Conservation (phyloP, 768 basidiomycete species). For the Leccinum subgranulosum region DNA sequence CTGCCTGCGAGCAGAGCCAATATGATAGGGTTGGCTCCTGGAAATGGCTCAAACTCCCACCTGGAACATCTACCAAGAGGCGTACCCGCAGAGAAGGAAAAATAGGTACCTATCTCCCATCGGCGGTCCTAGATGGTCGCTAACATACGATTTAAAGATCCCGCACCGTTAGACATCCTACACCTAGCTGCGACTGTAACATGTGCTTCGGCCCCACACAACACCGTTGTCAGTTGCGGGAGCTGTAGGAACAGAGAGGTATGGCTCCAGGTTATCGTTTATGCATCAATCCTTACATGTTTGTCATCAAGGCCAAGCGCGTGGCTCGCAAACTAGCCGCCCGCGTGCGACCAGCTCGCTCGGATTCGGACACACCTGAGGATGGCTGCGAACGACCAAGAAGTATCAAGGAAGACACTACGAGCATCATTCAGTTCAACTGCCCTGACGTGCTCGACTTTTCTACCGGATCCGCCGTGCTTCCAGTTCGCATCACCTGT, state of each 20-base stretch:
- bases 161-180: conserved; percentile 64
- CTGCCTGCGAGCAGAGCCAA: conserved; percentile 55
- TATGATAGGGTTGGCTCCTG: conserved; percentile 86
- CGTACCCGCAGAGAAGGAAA: conserved; percentile 81
- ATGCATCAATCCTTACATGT: conserved; percentile 5
- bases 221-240: conserved; percentile 76
- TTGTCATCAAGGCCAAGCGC: conserved; percentile 68
- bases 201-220: conserved; percentile 77
- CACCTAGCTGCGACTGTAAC: conserved; percentile 71
- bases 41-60: conserved; percentile 82
- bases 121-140: conserved; percentile 1
- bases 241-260: conserved; percentile 89
- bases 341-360: conserved; percentile 73
- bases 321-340: conserved; percentile 86
- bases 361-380: conserved; percentile 69
- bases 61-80: conserved; percentile 80
- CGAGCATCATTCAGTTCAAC: conserved; percentile 93
- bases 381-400: conserved; percentile 46
- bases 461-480: conserved; percentile 75
- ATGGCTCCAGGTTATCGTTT: conserved; percentile 18
- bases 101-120: conserved; percentile 51
- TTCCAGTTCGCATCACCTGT: conserved; percentile 96
- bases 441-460: conserved; percentile 89
- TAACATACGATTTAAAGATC: conserved; percentile 46
- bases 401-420: conserved; percentile 58